Evolutionary conservation across 768 basidiomycete genomes (phyloP).

Genomic region (Ramaria sp.): DNA sequence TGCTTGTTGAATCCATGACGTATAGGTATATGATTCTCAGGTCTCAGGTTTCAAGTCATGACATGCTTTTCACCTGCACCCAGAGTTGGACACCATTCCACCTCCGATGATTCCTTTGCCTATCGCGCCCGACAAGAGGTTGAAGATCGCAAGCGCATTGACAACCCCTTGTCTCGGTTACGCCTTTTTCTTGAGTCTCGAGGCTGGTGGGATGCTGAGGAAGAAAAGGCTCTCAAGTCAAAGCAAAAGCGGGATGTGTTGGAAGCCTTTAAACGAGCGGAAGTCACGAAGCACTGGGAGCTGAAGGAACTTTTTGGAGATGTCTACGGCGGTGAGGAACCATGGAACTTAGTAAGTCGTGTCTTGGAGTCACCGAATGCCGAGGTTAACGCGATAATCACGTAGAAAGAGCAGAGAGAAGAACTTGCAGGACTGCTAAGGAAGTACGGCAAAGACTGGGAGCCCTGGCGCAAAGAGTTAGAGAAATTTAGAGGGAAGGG

Average conservation of each 20-base stretch:
- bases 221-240: conserved; percentile 63
- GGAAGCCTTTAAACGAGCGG: conserved; percentile 67
- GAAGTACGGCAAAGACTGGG: conserved; percentile 84
- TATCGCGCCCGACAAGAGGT: conserved; percentile 86
- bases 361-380: background rate
- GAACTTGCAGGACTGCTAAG: conserved; percentile 63
- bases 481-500: conserved; percentile 67
- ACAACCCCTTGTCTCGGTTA: conserved; percentile 81
- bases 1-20: conserved; percentile 83
- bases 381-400: conserved; percentile 3
- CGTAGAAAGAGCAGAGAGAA: conserved; percentile 71
- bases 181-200: conserved; percentile 73
- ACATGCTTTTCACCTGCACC: background rate
- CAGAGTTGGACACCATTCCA: conserved; percentile 90
- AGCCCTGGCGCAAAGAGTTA: conserved; percentile 76
- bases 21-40: conserved; percentile 47
- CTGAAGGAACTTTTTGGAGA: conserved; percentile 80
- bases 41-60: background rate
- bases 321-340: conserved; percentile 77
- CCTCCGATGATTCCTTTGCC: conserved; percentile 92
- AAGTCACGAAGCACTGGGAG: conserved; percentile 54
- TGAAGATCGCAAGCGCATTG: conserved; percentile 82
- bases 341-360: conserved; percentile 68
- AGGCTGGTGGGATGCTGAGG: conserved; percentile 75
- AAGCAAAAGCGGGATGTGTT: conserved; percentile 65